Evolutionary conservation across 148 eudicot species (phyloP), one percentile per base, ranked within the genome.

Genomic region (Pharnaceum exiguum): DNA sequence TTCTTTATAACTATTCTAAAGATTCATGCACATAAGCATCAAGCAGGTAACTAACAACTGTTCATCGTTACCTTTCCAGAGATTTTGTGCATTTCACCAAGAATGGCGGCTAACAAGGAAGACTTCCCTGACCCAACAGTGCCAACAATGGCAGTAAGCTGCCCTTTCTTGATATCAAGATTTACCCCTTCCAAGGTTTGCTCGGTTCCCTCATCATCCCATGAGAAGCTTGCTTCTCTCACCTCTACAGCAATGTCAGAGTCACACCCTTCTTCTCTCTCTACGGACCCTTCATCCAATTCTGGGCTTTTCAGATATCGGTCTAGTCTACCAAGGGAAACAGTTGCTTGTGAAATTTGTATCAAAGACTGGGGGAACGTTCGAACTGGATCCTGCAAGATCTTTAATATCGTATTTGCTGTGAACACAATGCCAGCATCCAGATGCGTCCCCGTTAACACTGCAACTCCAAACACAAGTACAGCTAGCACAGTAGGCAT

Each of bases 261-360:
- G 60, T 47, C 31, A 55, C 82, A 91, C 66, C 74, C 70, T 10
- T 89, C 83, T 27, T 85, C 40, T 18, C 62, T 51, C 2, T 66
- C 59, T 32, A 80, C 82, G 13, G 95, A 91, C 75, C 83, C 95
- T 50, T 65, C 76, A 43, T 64, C 86, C 57, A 94, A 69, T 71
- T 94, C 99, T 56, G 81, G 91, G 45, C 80, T 89, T 66, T 52
- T 71, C 49, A 94, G 77, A 62, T 77, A 94, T 8, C 75, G 69
- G 43, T 89, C 55, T 62, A 94, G 83, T 49, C 99, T 77, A 72
- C 86, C 99, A 59, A 94, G 82, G 42, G 99, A 89, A 5, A 94
- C 99, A 76, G 78, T 94, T 48, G 95, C 82, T 70, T 94, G 99
- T 28, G 89, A 87, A 89, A 93, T 81, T 91, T 83, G 79, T 28